phyloP scores from a whole-genome alignment of 2,329 filamentous ascomycete species.

The Botrytis elliptica region DNA sequence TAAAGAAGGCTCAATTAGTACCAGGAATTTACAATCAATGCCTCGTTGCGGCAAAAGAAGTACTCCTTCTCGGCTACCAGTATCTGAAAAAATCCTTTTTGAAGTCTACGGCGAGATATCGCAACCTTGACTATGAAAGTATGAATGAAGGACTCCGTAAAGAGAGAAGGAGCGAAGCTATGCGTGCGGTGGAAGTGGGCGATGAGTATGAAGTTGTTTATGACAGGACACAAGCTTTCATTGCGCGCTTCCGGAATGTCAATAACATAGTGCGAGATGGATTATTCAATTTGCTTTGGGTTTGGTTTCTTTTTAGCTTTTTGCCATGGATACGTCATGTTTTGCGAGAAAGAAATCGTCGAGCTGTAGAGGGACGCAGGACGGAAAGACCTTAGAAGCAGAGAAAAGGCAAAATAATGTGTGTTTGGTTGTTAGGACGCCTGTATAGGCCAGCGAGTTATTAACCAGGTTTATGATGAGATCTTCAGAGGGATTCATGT shows the following conservation, averaged over 20 bases:
- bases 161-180: not conserved
- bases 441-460: not conserved
- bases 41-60: not conserved
- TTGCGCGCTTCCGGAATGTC: not conserved
- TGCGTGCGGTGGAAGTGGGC: too few relatives aligned
- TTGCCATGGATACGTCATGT: not conserved
- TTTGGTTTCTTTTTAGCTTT: not conserved
- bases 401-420: not conserved
- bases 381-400: not conserved
- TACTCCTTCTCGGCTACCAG: not conserved
- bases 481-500: too few relatives aligned
- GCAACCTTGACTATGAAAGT: not conserved
- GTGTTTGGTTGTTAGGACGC: not conserved
- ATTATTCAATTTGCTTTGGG: not conserved
- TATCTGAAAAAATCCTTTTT: too few relatives aligned
- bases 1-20: not conserved
- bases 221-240: not conserved
- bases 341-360: not conserved
- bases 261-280: not conserved
- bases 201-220: not conserved
- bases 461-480: accelerated
- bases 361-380: too few relatives aligned
- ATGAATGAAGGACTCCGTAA: not conserved
- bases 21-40: not conserved
- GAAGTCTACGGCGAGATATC: not conserved